Percentiles rank a stretch among this genome's conserved stretches.
phyloP scores from a whole-genome alignment of 1,139 yeast species.

The Nadsonia commutata region DNA sequence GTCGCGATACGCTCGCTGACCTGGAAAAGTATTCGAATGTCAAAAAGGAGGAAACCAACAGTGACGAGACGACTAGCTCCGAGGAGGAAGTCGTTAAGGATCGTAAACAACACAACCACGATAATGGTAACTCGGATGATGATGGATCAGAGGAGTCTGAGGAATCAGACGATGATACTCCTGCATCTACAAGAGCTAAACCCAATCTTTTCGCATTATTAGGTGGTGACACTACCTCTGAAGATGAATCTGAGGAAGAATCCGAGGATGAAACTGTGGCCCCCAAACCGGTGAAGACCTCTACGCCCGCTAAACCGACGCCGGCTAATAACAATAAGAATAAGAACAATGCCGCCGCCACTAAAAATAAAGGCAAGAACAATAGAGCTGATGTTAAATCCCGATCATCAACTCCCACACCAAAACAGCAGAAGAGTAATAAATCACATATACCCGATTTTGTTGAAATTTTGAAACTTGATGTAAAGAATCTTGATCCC shows the following conservation, averaged over 20 bases:
- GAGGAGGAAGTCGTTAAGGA: no score
- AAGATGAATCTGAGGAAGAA: constrained; percentile 21
- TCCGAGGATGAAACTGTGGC: neutral
- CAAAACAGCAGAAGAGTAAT: neutral
- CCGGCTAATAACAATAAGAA: constrained; percentile 8
- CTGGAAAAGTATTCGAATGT: constrained; percentile 1
- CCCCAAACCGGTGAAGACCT: constrained; percentile 5
- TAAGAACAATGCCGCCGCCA: constrained; percentile 13
- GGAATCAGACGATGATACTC: constrained; percentile 8
- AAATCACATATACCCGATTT: constrained; percentile 12
- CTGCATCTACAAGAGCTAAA: constrained; percentile 14
- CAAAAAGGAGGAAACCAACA: constrained; percentile 3
- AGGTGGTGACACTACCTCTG: constrained; percentile 27
- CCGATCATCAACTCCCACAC: no score
- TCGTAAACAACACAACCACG: no score
- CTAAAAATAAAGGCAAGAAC: no score
- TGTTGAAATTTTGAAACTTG: constrained; percentile 15
- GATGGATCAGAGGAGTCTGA: constrained; percentile 1
- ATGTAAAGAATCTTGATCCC: constrained; percentile 50
- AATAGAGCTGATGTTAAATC: no score
- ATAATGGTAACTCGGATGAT: no score
- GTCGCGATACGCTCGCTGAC: constrained; percentile 7
- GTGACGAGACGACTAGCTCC: neutral
- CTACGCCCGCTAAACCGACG: constrained; percentile 10
- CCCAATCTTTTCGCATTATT: constrained; percentile 42